phyloP scores from a whole-genome alignment of 768 basidiomycete genomes.

The Lentinula aciculospora region DNA sequence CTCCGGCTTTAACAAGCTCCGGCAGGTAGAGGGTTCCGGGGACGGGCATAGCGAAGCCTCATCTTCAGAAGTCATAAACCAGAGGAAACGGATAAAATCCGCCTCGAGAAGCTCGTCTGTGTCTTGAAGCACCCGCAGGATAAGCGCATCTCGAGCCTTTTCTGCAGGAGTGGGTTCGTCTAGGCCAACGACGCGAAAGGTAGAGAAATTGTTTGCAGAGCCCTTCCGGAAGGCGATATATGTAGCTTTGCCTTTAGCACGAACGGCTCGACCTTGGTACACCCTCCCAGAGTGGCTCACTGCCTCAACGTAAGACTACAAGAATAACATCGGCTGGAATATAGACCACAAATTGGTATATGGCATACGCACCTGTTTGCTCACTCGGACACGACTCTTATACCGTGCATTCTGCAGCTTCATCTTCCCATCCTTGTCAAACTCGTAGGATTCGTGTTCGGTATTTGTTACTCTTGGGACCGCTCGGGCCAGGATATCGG shows the following conservation, averaged over 20 bases:
- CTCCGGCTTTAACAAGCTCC: not conserved
- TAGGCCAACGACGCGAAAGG: slow-evolving; percentile 37
- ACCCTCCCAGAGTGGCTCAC: slow-evolving; percentile 24
- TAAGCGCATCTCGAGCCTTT: slow-evolving; percentile 28
- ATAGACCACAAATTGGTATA: not conserved
- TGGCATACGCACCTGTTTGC: slow-evolving; percentile 25
- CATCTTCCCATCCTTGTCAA: slow-evolving; percentile 22
- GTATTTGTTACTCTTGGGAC: slow-evolving; percentile 25
- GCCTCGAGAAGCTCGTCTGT: slow-evolving; percentile 21
- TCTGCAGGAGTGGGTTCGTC: slow-evolving; percentile 34
- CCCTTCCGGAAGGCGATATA: slow-evolving; percentile 20
- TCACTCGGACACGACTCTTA: slow-evolving; percentile 32
- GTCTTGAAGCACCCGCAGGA: slow-evolving; percentile 30
- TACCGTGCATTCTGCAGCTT: slow-evolving; percentile 32
- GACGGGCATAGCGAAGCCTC: not conserved
- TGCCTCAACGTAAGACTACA: slow-evolving; percentile 27
- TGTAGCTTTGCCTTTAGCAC: slow-evolving; percentile 28
- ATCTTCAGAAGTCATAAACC: slow-evolving; percentile 27
- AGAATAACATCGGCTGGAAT: not conserved
- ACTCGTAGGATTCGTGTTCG: slow-evolving; percentile 25
- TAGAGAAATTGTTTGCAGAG: slow-evolving; percentile 14
- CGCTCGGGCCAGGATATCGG: slow-evolving; percentile 24
- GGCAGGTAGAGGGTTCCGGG: not conserved
- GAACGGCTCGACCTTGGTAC: slow-evolving; percentile 23
- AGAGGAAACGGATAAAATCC: slow-evolving; percentile 30